Evolutionary conservation across 2,329 filamentous ascomycete species (phyloP), one percentile per base, ranked within the genome.

Genomic region (Lojkania enalia): DNA sequence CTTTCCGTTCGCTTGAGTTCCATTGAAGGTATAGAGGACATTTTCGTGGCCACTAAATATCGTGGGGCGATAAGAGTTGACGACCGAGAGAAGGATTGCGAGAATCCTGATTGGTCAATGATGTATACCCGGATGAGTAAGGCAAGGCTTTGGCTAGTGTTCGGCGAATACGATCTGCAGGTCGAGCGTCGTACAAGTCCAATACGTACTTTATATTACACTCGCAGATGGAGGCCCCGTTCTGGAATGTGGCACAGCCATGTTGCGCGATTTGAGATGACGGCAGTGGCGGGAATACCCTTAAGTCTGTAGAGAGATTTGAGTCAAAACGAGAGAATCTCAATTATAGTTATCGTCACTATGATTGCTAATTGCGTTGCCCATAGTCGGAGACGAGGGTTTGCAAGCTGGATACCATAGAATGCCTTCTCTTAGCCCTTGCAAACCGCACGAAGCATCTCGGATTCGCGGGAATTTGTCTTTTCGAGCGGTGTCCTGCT

Each of bases 171-270:
- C 52, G 53, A 46, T 40, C 48, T 55, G 46, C 43, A 39, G 44
- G 39, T 13, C 29, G 39, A 45, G 29, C 16, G 32, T 33, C 33
- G 35, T 15, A 49, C 37, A 35, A 43, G 47, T 55, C 47, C 40
- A 49, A 54, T 54, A 54, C 47, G 41, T 45, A 31, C 13, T 33
- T 25, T 54, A 61, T 53, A 64, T 64, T 64, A 44, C 53, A 46
- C 42, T 12, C 52, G 49, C 51, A 61, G 42, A 6, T 40, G 30
- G 18, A 9, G 32, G 23, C 9, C 35, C 23, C 7, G n/a, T 38
- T 37, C 35, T 25, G 46, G 44, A 40, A 46, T 40, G 39, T 43
- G 35, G 21, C 27, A 50, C 44, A 42, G 19, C 33, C 9, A 5
- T 20, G 33, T n/a, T n/a, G n/a, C n/a, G n/a, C n/a, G n/a, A n/a